Conservation (phyloP, 768 basidiomycete species). For the Mycena albidolilacea region DNA sequence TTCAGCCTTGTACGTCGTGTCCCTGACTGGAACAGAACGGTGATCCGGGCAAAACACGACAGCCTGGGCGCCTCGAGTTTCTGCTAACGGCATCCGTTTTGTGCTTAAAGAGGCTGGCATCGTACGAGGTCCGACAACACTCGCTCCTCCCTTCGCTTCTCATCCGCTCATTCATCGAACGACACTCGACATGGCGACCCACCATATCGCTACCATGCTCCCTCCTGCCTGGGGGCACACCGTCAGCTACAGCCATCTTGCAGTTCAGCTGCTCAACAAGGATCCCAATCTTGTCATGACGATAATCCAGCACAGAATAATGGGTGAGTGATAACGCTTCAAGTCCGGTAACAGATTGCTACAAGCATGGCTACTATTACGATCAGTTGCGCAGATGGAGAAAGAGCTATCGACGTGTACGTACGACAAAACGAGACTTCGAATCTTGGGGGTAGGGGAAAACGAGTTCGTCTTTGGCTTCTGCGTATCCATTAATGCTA, state of each 20-base stretch:
- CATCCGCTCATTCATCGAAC: no score
- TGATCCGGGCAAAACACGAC: no score
- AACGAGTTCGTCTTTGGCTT: conserved; percentile 1
- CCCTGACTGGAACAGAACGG: no score
- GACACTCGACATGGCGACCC: neutral
- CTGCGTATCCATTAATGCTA: neutral
- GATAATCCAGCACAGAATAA: conserved; percentile 20
- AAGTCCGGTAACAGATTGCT: no score
- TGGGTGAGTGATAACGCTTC: conserved; percentile 8
- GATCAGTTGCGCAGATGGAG: conserved; percentile 19
- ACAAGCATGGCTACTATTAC: neutral
- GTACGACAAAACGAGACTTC: conserved; percentile 19
- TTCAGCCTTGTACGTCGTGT: no score
- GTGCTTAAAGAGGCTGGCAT: no score
- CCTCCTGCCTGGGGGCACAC: conserved; percentile 22
- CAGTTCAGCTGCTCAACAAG: conserved; percentile 1
- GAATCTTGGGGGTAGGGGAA: conserved; percentile 23
- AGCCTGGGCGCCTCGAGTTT: no score
- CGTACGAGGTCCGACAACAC: no score
- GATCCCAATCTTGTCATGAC: conserved; percentile 16
- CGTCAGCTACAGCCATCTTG: conserved; percentile 10
- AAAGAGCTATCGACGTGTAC: conserved; percentile 1
- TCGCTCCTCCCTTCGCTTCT: no score
- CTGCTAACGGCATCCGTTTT: no score
- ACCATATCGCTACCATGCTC: conserved; percentile 21